These are phyloP conservation scores for Sungouiozyma intestinalis DNA, from an alignment of 805 yeast species.

Conservation along the genomic window DNA sequence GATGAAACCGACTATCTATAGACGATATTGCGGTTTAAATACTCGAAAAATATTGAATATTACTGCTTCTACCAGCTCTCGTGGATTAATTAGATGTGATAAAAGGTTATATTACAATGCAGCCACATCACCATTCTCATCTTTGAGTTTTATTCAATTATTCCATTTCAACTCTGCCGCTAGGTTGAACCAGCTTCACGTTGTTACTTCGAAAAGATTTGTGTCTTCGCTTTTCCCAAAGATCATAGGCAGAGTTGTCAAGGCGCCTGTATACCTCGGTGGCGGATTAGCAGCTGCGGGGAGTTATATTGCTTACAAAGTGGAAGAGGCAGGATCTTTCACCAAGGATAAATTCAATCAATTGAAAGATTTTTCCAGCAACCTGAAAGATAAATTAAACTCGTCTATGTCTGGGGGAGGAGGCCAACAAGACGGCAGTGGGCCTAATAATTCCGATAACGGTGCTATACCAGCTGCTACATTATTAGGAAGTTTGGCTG, in stretches of 20 bases:
- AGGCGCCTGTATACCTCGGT: conserved; percentile 74
- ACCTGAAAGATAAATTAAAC: conserved; percentile 34
- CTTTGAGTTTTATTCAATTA: conserved; percentile 12
- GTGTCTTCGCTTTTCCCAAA: conserved; percentile 35
- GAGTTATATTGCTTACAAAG: conserved; percentile 82
- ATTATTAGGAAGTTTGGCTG: conserved; percentile 19
- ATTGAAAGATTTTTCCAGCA: conserved; percentile 52
- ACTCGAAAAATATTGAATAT: neutral
- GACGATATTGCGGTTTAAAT: neutral
- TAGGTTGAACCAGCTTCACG: conserved; percentile 1
- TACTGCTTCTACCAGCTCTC: neutral
- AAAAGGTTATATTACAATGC: conserved; percentile 14
- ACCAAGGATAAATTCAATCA: conserved; percentile 57
- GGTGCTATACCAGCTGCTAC: conserved; percentile 34
- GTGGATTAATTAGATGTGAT: neutral
- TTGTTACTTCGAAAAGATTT: conserved; percentile 15
- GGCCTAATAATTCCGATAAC: conserved; percentile 43
- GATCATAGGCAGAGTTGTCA: conserved; percentile 42
- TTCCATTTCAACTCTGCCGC: conserved; percentile 5
- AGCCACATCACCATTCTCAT: conserved; percentile 13
- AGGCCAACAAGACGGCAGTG: conserved; percentile 26
- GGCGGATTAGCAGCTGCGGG: conserved; percentile 93
- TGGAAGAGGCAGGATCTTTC: conserved; percentile 71
- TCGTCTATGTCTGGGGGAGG: neutral
- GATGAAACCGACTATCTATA: neutral